phyloP scores from a whole-genome alignment of 75 land plant genomes.

The Pinus taeda region DNA sequence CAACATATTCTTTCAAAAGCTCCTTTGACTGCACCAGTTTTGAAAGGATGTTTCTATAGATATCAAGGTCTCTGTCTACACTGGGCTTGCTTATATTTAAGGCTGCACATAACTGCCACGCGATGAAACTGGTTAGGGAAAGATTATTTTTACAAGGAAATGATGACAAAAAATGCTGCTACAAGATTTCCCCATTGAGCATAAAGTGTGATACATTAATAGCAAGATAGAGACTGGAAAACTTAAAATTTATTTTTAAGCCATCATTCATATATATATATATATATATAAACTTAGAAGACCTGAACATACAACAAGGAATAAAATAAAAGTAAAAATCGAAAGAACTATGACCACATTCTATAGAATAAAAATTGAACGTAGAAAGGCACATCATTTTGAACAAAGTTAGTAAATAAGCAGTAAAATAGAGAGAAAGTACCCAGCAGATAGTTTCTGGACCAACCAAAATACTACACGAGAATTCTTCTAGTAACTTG shows the following conservation, averaged over 20 bases:
- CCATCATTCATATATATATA: not conserved
- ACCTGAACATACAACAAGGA: not conserved
- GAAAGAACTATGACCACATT: not conserved
- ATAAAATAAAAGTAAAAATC: not conserved
- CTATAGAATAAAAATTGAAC: not conserved
- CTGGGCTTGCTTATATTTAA: constrained; percentile 84
- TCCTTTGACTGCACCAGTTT: constrained; percentile 98
- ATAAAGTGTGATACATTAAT: not conserved
- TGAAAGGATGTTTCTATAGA: constrained; percentile 86
- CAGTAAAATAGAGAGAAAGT: not conserved
- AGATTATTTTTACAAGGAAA: not conserved
- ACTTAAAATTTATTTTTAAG: not conserved
- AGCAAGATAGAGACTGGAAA: not conserved
- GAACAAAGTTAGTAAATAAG: not conserved
- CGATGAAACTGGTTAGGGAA: constrained; percentile 1
- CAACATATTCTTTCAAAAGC: constrained; percentile 92
- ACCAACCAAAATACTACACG: not conserved
- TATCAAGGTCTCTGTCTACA: constrained; percentile 97
- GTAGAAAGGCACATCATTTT: not conserved
- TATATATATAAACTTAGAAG: not conserved
- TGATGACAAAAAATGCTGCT: not conserved
- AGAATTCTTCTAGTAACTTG: not conserved
- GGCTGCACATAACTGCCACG: constrained; percentile 80
- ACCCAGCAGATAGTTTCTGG: not conserved
- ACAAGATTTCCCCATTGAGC: not conserved